phyloP scores from a whole-genome alignment of 1,139 yeast genomes.

The Magnusiomyces paraingens region DNA sequence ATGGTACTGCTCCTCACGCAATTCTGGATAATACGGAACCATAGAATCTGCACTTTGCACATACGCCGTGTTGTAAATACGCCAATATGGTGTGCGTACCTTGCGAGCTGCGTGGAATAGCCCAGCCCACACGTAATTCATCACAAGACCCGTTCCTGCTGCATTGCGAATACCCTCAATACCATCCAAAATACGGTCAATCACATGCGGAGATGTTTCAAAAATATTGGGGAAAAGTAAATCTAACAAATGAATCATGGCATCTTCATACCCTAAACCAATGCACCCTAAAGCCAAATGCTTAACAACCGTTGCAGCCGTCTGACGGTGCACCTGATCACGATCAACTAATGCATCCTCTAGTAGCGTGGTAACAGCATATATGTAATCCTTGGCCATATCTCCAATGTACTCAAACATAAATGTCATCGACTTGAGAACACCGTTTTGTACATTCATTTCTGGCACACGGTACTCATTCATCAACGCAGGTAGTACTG shows the following conservation, averaged over 20 bases:
- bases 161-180: conserved; percentile 67
- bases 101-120: conserved; percentile 88
- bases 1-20: conserved; percentile 35
- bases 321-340: conserved; percentile 90
- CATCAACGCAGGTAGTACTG: conserved; percentile 94
- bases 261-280: conserved; percentile 71
- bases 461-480: conserved; percentile 93
- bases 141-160: conserved; percentile 66
- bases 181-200: conserved; percentile 72
- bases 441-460: conserved; percentile 91
- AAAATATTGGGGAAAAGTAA: conserved; percentile 75
- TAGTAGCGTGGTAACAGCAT: conserved; percentile 69
- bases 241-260: conserved; percentile 67
- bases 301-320: conserved; percentile 83
- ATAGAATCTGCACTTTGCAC: conserved; percentile 67
- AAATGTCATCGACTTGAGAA: conserved; percentile 85
- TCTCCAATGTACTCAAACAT: conserved; percentile 90
- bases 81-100: conserved; percentile 85
- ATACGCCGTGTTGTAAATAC: conserved; percentile 68
- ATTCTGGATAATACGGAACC: conserved; percentile 74
- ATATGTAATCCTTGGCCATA: conserved; percentile 74
- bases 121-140: conserved; percentile 82
- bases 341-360: conserved; percentile 91
- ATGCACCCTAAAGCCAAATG: conserved; percentile 76
- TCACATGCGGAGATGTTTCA: conserved; percentile 95